Base-by-base conservation (phyloP, 306 rosid species). In the Delonix regia region DNA sequence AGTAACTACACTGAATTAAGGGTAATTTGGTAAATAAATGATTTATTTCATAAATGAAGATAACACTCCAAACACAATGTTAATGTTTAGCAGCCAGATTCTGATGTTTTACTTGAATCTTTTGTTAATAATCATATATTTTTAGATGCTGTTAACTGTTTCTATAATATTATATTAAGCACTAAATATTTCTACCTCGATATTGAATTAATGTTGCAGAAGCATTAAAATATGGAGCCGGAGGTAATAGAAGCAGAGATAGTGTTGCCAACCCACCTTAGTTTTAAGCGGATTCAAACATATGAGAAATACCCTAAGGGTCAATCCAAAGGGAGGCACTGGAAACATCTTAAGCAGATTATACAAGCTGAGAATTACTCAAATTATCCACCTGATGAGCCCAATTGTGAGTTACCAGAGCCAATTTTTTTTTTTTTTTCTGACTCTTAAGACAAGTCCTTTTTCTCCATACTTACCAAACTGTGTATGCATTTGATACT, bases 291-390 rank as follows among this genome's bases (percentile, higher is more conserved):
- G 53, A 73, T 92, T 85, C 97, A 94, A 73, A 92, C 84, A 92
- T 84, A 92, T 14, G 97, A 92, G 66, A 94, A 94, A 85, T 94
- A 89, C 47, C 98, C 97, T 0, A 94, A 94, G 79, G 94, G 97
- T 49, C 97, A 90, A 87, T 79, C 97, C 9, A 85, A 94, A 86
- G 93, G 94, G 34, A 85, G 98, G 69, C 94, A 93, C 68, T 92
- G 97, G 98, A 94, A 94, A 42, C 98, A 94, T 83, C 97, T 94
- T 69, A 94, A 90, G 89, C 97, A 94, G 85, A 94, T 94, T 76
- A 87, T 94, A 87, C 98, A 90, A 71, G 94, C 97, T 19, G 97
- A 94, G 69, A 94, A 92, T 78, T 85, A 86, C 72, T 89, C 80
- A 52, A 94, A 90, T 73, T 87, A 82, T 86, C 86, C 92, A 34